A percentile compares a stretch with the other conserved stretches of the same genome.
Conservation (phyloP, 78 protist genomes). For the Dictyostelium intermedium region DNA sequence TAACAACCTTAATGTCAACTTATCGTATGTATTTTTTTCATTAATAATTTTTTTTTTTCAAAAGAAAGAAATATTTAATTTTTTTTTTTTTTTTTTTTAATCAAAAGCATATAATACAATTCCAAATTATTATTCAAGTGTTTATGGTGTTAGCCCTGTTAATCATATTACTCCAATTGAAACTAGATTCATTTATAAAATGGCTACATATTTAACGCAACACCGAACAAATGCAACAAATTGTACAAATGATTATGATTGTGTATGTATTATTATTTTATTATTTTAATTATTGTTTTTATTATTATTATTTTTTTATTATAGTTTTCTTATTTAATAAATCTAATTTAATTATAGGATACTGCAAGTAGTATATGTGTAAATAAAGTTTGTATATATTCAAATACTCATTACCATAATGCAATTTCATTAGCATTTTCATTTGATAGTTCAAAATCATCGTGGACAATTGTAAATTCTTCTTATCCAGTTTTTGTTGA, state of each 20-base stretch:
- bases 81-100: neutral
- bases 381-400: neutral
- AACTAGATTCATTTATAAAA: neutral
- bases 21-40: constrained; percentile 13
- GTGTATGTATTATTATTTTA: neutral
- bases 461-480: neutral
- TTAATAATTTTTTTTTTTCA: neutral
- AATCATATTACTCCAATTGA: neutral
- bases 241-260: neutral
- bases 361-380: neutral
- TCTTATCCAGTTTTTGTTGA: constrained; percentile 47
- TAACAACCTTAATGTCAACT: neutral
- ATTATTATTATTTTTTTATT: too few relatives aligned
- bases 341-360: neutral
- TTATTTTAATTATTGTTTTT: neutral
- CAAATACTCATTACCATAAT: constrained; percentile 45
- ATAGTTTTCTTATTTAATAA: too few relatives aligned
- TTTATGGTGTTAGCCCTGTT: constrained; percentile 3
- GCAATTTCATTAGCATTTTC: constrained; percentile 40
- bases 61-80: neutral
- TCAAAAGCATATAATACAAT: neutral
- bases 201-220: neutral
- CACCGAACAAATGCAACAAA: neutral
- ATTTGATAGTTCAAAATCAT: neutral
- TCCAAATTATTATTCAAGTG: constrained; percentile 34